Evolutionary conservation across 23 red algal genomes (phyloP).

Genomic region (Cyanidioschyzon merolae): DNA sequence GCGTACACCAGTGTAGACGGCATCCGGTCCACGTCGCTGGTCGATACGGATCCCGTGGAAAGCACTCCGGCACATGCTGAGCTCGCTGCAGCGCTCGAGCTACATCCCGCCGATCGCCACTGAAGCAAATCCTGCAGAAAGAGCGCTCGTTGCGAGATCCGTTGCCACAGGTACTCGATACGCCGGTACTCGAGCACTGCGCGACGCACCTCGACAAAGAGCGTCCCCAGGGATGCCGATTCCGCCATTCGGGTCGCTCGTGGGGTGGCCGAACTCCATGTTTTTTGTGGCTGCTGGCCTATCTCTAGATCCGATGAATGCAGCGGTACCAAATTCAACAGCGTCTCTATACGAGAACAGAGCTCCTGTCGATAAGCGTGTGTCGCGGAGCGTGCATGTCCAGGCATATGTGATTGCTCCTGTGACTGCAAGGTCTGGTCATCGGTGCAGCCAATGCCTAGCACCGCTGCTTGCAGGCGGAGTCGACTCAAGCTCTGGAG

Average conservation of each 20-base stretch:
- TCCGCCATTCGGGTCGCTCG: not conserved
- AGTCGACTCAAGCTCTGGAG: not conserved
- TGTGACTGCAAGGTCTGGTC: not conserved
- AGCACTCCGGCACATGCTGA: too few species aligned
- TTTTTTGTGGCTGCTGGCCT: too few species aligned
- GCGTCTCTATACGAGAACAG: not conserved
- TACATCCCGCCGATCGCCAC: too few species aligned
- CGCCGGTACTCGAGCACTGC: constrained; percentile 21
- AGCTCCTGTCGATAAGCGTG: not conserved
- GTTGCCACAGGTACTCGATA: constrained; percentile 19
- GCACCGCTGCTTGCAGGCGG: not conserved
- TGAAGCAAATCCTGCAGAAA: constrained; percentile 9
- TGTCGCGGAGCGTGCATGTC: not conserved
- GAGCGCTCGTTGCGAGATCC: constrained; percentile 9
- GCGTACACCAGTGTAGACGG: not conserved
- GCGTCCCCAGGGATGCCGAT: not conserved
- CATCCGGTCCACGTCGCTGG: not conserved
- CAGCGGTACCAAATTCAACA: not conserved
- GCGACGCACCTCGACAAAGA: not conserved
- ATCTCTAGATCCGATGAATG: not conserved
- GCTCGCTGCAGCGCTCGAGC: too few species aligned
- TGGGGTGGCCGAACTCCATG: too few species aligned
- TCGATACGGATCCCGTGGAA: not conserved
- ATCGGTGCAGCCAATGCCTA: not conserved
- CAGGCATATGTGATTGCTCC: not conserved